Conservation (phyloP, 2,329 filamentous ascomycete species). For the Zymoseptoria crescenta region DNA sequence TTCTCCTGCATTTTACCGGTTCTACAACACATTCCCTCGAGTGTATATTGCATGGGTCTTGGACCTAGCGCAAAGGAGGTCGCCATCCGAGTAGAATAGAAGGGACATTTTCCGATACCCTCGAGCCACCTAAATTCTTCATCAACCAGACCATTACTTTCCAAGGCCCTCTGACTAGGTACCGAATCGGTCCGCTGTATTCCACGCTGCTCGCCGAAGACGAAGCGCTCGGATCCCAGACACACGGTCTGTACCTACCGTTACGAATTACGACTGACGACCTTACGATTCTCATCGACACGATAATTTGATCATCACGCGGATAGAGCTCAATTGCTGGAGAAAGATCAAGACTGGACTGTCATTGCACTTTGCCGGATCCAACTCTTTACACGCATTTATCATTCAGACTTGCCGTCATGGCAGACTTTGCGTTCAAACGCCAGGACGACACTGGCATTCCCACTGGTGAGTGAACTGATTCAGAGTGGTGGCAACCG, state of each 20-base stretch:
- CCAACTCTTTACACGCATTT: background rate
- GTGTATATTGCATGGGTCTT: background rate
- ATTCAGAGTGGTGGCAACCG: background rate
- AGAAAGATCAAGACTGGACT: background rate
- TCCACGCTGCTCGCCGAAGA: background rate
- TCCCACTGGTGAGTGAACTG: constrained; percentile 17
- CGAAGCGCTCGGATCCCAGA: background rate
- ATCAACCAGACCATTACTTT: background rate
- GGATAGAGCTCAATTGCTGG: background rate
- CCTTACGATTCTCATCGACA: background rate
- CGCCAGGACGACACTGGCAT: constrained; percentile 27
- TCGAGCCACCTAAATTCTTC: background rate
- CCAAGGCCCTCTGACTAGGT: background rate
- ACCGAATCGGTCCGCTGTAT: background rate
- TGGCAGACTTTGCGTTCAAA: constrained; percentile 30
- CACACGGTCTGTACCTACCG: background rate
- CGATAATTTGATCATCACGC: background rate
- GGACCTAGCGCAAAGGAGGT: background rate
- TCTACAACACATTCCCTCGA: background rate
- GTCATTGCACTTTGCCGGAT: background rate
- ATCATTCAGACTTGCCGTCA: constrained; percentile 6
- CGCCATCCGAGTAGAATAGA: background rate
- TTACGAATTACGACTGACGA: constrained; percentile 19
- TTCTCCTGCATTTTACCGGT: background rate
- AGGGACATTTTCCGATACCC: background rate